phyloP scores from a whole-genome alignment of 176 grass and related monocot genomes.

The Triticum urartu region DNA sequence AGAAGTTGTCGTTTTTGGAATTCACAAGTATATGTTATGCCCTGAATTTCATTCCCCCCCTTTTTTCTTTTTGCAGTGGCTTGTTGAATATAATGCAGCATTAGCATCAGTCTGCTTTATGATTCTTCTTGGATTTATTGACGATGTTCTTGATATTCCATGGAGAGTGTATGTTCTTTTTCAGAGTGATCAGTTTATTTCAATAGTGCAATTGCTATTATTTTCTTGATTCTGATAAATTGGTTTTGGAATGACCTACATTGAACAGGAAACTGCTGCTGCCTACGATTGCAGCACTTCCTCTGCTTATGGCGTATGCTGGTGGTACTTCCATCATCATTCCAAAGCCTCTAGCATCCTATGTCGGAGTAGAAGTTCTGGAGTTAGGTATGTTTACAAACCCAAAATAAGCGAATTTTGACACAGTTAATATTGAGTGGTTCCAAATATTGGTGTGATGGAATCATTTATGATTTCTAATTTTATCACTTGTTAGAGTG shows the following conservation, averaged over 20 bases:
- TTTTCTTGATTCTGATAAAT: conserved; percentile 7
- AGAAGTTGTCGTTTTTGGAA: background rate
- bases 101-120: conserved; percentile 97
- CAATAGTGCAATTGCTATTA: background rate
- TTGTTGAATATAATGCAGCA: conserved; percentile 98
- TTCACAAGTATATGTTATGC: conserved; percentile 17
- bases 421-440: background rate
- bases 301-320: conserved; percentile 98
- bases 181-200: conserved; percentile 3
- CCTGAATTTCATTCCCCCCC: background rate
- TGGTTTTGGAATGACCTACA: conserved; percentile 25
- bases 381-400: conserved; percentile 64
- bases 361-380: conserved; percentile 82
- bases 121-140: conserved; percentile 99
- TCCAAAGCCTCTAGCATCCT: conserved; percentile 81
- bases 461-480: background rate
- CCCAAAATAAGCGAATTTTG: background rate
- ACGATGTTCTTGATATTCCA: conserved; percentile 97
- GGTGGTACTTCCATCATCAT: conserved; percentile 92
- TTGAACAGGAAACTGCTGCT: conserved; percentile 78
- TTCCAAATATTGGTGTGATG: background rate
- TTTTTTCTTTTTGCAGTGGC: conserved; percentile 70
- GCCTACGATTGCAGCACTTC: conserved; percentile 85
- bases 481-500: background rate
- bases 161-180: conserved; percentile 95